A percentile compares a stretch with the other conserved stretches of the same genome.
These are phyloP conservation scores for Trichoderma atrobrunneum DNA, from an alignment of 2,329 filamentous ascomycete species.

Conservation along the genomic window DNA sequence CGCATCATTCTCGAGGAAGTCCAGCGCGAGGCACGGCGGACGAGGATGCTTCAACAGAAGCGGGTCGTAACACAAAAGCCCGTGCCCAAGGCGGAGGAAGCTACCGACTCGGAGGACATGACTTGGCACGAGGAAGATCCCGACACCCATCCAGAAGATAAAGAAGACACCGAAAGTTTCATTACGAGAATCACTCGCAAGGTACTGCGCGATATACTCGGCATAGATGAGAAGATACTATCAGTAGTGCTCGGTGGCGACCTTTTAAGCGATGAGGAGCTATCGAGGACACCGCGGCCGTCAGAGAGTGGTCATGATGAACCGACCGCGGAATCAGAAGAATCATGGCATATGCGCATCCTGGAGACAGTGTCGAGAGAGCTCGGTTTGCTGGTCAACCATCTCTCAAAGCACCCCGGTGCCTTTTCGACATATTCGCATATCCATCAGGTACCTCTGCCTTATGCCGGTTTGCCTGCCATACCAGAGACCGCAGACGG, in stretches of 20 bases:
- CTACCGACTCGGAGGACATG: conserved; percentile 35
- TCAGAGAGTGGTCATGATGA: conserved; percentile 32
- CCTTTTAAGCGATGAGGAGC: conserved; percentile 53
- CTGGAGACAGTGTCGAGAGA: conserved; percentile 84
- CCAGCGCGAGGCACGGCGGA: conserved; percentile 72
- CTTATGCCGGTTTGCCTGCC: conserved; percentile 75
- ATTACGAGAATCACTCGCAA: conserved; percentile 80
- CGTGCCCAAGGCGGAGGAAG: conserved; percentile 22
- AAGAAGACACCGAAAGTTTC: conserved; percentile 59
- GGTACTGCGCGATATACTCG: conserved; percentile 85
- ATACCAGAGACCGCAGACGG: conserved; percentile 52
- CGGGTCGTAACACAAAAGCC: conserved; percentile 49
- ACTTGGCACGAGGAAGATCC: conserved; percentile 46
- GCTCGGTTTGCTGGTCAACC: conserved; percentile 77
- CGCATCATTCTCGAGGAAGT: conserved; percentile 82
- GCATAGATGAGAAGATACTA: conserved; percentile 81
- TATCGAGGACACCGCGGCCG: conserved; percentile 45
- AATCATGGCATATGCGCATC: conserved; percentile 71
- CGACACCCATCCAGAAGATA: conserved; percentile 40
- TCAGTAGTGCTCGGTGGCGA: conserved; percentile 84
- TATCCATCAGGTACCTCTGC: conserved; percentile 61
- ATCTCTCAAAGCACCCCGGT: conserved; percentile 75
- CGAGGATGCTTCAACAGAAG: conserved; percentile 48
- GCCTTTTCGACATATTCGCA: conserved; percentile 80
- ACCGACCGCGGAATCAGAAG: conserved; percentile 33